phyloP scores from a whole-genome alignment of 2,329 filamentous ascomycete species.

The Xenoacremonium recifei region DNA sequence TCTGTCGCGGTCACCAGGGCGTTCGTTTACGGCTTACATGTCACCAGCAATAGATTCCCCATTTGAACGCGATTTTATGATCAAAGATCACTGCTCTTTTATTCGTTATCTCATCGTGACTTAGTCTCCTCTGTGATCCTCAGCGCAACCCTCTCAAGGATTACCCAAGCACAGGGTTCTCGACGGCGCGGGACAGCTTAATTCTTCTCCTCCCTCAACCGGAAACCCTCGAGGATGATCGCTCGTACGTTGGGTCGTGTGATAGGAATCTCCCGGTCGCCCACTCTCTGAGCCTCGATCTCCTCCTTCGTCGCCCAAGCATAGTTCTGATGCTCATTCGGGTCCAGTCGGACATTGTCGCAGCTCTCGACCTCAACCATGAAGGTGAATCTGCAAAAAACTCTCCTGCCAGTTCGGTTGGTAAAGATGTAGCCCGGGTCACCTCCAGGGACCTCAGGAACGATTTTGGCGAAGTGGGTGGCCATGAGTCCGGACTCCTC shows the following conservation, averaged over 20 bases:
- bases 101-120: no score
- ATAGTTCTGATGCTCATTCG: slow-evolving; percentile 40
- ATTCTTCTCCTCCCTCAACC: slow-evolving; percentile 18
- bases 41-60: no score
- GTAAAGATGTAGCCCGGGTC: slow-evolving; percentile 30
- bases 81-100: no score
- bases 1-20: no score
- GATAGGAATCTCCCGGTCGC: slow-evolving; percentile 29
- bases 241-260: slow-evolving; percentile 27
- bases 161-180: no score
- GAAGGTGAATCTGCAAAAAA: slow-evolving; percentile 34
- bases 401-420: slow-evolving; percentile 30
- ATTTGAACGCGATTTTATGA: no score
- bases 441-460: slow-evolving; percentile 25
- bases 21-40: no score
- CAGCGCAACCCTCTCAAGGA: no score
- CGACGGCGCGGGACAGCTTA: no score
- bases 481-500: slow-evolving; percentile 45
- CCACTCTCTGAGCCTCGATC: slow-evolving; percentile 24
- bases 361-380: slow-evolving; percentile 31
- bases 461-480: slow-evolving; percentile 24
- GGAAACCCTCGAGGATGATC: slow-evolving; percentile 31
- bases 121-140: no score
- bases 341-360: slow-evolving; percentile 35
- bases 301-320: slow-evolving; percentile 40